Evolutionary conservation across 306 rosid genomes (phyloP), one percentile per base, ranked within the genome.

Genomic region (Vigna unguiculata): DNA sequence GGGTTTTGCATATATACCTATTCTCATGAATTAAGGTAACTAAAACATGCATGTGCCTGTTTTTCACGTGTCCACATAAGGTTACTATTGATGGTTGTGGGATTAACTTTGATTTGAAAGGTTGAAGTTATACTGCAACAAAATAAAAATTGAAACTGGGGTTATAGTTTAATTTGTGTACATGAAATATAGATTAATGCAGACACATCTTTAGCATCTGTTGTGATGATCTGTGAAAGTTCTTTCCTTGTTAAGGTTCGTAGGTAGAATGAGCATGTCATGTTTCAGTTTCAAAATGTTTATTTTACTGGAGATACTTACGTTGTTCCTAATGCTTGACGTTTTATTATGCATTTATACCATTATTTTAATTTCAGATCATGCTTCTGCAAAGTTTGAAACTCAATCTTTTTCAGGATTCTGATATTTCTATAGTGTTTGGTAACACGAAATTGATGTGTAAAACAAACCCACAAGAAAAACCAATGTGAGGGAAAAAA

Each of bases 61-160:
- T 80, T 71, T 80, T 68, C 72, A 28, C 49, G 62, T 82, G 88
- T 81, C 78, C 65, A 57, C 77, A 10, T 57, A 45, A 85, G 38
- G 71, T 7, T 75, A 25, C 80, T 67, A 22, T 68, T 69, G 34
- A 67, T 82, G 57, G 89, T 76, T 82, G 89, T 21, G 73, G 71
- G 55, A 83, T 86, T 82, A 57, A 54, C 45, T 41, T 71, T 75
- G 73, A 58, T 66, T 21, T 57, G 80, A 82, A 69, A 72, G 38
- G 73, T 81, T 76, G 81, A 82, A 77, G 81, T 70, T 67, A 76
- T 76, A 22, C 14, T 60, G 78, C 84, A 85, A 49, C 89, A 76
- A 71, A 45, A 80, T 4, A 59, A 64, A 48, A 40, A 70, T 19
- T 52, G 40, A 34, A 75, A 28, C 63, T 14, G 3, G 17, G 30